Evolutionary conservation across 768 basidiomycete genomes (phyloP), one percentile per base, ranked within the genome.

Genomic region (Suillus fuscotomentosus): DNA sequence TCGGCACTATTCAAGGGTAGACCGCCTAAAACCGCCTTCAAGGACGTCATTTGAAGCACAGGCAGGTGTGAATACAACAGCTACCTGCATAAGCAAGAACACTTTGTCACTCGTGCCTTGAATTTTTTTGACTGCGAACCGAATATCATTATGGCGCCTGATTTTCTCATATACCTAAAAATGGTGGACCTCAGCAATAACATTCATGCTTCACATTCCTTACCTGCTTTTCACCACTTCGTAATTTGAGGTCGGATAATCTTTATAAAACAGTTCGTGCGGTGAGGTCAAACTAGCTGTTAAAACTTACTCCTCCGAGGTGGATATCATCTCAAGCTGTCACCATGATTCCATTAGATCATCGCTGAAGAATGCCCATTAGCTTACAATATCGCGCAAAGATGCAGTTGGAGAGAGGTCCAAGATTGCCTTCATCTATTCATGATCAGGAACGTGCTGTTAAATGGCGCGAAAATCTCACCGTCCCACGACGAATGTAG

Each of bases 41-140:
- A 31, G 43, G 54, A 60, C 47, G 51, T 71, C 34, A 68, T 47
- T 62, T 43, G 34, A 63, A 57, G 65, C n/a, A 17, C 36, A 24
- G 11, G 43, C 14, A 20, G 54, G 7, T 50, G 5, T 34, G 34
- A 43, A 8, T 5, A 5, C 13, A 27, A 31, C 43, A 50, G 75
- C 63, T 55, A 91, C 91, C 77, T 97, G 95, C 6, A 94, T 86
- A 48, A 95, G 78, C 7, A 96, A 72, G 73, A 92, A 88, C 11
- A 92, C 82, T 73, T 97, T 97, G 73, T 97, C 93, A 4, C 81
- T 75, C 0, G 88, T 83, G 66, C 83, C 88, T 53, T 89, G 88
- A 5, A 89, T 76, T 67, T 88, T 92, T 75, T 87, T 88, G 5
- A 90, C 74, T 51, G 86, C 82, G 73, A 86, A 97, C 2, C 94